Conservation (phyloP, 768 basidiomycete genomes). For the Lactarius sp. region DNA sequence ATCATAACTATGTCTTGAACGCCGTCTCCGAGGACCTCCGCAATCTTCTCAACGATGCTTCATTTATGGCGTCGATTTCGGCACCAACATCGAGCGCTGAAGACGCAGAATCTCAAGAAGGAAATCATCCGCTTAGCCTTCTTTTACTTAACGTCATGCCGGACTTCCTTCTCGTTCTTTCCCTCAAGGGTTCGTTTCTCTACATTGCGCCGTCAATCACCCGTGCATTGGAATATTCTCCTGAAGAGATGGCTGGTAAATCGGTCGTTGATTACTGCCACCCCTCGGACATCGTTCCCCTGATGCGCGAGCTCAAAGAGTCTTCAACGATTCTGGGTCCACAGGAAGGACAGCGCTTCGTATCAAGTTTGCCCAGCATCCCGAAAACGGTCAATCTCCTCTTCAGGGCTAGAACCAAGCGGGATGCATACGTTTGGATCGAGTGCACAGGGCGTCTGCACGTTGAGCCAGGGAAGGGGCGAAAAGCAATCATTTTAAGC, state of each 20-base stretch:
- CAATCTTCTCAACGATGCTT: constrained; percentile 41
- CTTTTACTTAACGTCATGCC: constrained; percentile 57
- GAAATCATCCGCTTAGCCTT: constrained; percentile 48
- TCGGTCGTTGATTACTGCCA: constrained; percentile 80
- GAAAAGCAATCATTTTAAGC: constrained; percentile 90
- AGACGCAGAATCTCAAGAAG: constrained; percentile 31
- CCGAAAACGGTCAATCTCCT: constrained; percentile 75
- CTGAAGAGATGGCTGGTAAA: constrained; percentile 76
- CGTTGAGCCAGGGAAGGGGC: constrained; percentile 88
- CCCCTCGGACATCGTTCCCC: constrained; percentile 82
- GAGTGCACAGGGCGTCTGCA: constrained; percentile 87
- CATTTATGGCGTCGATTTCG: constrained; percentile 40
- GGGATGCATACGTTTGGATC: constrained; percentile 74
- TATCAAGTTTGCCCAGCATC: constrained; percentile 7
- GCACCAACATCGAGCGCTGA: constrained; percentile 26
- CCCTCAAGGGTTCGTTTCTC: constrained; percentile 87
- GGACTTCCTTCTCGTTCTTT: constrained; percentile 88
- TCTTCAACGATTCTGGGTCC: constrained; percentile 34
- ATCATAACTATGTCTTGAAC: constrained; percentile 29
- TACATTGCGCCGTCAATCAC: constrained; percentile 85
- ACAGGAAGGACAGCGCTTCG: constrained; percentile 24
- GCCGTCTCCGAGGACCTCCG: constrained; percentile 52
- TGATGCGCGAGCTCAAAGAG: constrained; percentile 90
- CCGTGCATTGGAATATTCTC: constrained; percentile 78
- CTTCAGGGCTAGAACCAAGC: constrained; percentile 74